These are phyloP conservation scores for Malus hybrid DNA, from an alignment of 331 rosid genomes.

Conservation along the genomic window DNA sequence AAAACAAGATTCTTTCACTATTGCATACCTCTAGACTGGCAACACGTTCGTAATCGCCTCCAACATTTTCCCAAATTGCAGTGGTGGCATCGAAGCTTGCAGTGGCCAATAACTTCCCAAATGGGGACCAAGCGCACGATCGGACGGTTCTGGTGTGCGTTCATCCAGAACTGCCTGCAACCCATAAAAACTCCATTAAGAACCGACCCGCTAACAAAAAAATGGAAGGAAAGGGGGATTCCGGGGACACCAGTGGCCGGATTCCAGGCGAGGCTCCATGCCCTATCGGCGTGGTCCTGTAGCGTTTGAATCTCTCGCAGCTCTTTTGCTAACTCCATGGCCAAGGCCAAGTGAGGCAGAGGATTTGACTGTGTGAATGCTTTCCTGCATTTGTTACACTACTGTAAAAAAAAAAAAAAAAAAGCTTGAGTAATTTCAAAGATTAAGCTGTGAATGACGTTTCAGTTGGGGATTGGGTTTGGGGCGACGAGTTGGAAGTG, in stretches of 20 bases:
- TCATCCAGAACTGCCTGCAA: slow-evolving; percentile 87
- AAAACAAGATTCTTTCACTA: not conserved
- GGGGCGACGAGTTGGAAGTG: too few relatives aligned
- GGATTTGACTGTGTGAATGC: not conserved
- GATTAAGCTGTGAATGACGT: too few relatives aligned
- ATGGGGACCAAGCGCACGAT: slow-evolving; percentile 90
- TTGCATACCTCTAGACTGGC: slow-evolving; percentile 73
- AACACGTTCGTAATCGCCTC: slow-evolving; percentile 81
- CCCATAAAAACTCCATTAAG: not conserved
- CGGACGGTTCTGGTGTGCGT: slow-evolving; percentile 93
- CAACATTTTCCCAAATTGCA: slow-evolving; percentile 80
- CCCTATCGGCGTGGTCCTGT: slow-evolving; percentile 76
- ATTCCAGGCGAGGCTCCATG: slow-evolving; percentile 94
- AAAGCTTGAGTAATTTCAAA: too few relatives aligned
- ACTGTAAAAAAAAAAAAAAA: too few relatives aligned
- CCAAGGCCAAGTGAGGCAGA: not conserved
- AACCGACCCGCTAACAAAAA: not conserved
- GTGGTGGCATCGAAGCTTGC: slow-evolving; percentile 92
- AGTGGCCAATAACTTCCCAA: slow-evolving; percentile 68
- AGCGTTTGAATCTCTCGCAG: slow-evolving; percentile 67
- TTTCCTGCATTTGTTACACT: too few relatives aligned
- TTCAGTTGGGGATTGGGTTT: too few relatives aligned
- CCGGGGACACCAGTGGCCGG: slow-evolving; percentile 67
- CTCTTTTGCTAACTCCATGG: slow-evolving; percentile 40
- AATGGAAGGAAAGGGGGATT: slow-evolving; percentile 36